phyloP scores from a whole-genome alignment of 179 eudicot genomes.

The Spinacia oleracea region DNA sequence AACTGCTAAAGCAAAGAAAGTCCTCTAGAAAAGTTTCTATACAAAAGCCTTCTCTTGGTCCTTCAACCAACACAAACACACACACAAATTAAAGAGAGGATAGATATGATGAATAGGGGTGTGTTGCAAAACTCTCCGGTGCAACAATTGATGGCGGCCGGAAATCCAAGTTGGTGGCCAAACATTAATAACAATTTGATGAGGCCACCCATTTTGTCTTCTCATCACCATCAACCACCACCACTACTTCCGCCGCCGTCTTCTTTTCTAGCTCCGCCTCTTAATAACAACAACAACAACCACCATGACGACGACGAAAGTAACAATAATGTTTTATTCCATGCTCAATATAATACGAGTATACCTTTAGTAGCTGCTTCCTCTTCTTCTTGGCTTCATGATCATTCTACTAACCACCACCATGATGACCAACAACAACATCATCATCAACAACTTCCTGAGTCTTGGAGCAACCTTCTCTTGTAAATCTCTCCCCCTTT shows the following conservation, averaged over 20 bases:
- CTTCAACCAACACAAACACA: constrained; percentile 3
- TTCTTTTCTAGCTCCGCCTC: constrained; percentile 27
- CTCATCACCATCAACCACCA: constrained; percentile 29
- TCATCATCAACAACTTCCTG: constrained; percentile 44
- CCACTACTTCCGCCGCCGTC: constrained; percentile 22
- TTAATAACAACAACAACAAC: constrained; percentile 12
- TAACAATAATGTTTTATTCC: constrained; percentile 6
- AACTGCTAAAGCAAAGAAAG: not conserved
- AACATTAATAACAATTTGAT: constrained; percentile 40
- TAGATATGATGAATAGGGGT: constrained; percentile 53
- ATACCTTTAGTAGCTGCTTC: constrained; percentile 19
- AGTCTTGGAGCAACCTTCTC: constrained; percentile 74
- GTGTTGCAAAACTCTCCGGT: constrained; percentile 62
- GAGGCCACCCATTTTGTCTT: constrained; percentile 27
- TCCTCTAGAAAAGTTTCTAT: constrained; percentile 26
- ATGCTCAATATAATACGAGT: constrained; percentile 24
- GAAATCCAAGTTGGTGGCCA: constrained; percentile 61
- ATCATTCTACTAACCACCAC: constrained; percentile 31
- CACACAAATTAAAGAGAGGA: not conserved
- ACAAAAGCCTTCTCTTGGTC: constrained; percentile 32
- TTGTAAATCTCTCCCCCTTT: constrained; percentile 48
- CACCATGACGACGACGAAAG: not conserved
- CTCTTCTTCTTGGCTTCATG: constrained; percentile 37
- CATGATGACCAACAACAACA: constrained; percentile 34
- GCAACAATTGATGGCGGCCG: constrained; percentile 65